These are phyloP conservation scores for Rhodotorula sp. DNA, from an alignment of 1,284 basidiomycete genomes.

Conservation along the genomic window DNA sequence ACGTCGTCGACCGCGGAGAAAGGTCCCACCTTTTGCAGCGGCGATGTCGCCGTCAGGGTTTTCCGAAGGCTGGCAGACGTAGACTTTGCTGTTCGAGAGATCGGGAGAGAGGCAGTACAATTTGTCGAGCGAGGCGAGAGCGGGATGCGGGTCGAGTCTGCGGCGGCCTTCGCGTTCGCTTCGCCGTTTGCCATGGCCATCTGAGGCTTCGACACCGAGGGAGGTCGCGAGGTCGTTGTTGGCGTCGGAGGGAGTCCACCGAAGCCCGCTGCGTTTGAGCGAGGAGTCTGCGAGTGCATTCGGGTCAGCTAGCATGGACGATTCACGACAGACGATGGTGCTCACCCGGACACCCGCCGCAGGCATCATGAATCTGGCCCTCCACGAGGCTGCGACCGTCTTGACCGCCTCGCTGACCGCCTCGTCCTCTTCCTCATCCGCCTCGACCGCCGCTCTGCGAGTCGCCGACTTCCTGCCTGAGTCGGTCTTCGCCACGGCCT, in stretches of 20 bases:
- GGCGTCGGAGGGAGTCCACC: slow-evolving; percentile 3
- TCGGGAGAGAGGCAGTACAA: not conserved
- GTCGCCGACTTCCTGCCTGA: not conserved
- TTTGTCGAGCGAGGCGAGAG: slow-evolving; percentile 23
- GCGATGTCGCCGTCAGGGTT: not conserved
- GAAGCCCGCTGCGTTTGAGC: not conserved
- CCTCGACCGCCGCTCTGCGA: not conserved
- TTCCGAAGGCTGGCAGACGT: not conserved
- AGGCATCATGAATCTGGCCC: slow-evolving; percentile 44
- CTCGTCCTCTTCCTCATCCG: slow-evolving; percentile 31
- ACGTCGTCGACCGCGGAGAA: not conserved
- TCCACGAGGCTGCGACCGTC: slow-evolving; percentile 47
- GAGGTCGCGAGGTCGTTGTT: slow-evolving; percentile 1
- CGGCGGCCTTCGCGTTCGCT: not conserved
- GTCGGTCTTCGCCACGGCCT: not conserved
- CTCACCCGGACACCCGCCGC: not conserved
- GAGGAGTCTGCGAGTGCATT: not conserved
- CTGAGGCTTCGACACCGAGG: not conserved
- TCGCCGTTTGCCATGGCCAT: not conserved
- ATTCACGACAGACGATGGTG: not conserved
- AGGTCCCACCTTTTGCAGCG: slow-evolving; percentile 3
- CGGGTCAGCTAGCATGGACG: not conserved
- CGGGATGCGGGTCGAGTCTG: slow-evolving; percentile 3
- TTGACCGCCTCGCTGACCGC: slow-evolving; percentile 42
- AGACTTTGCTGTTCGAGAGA: not conserved